Evolutionary conservation across 441 rosid species (phyloP).

Genomic region (Gossypium davidsonii): DNA sequence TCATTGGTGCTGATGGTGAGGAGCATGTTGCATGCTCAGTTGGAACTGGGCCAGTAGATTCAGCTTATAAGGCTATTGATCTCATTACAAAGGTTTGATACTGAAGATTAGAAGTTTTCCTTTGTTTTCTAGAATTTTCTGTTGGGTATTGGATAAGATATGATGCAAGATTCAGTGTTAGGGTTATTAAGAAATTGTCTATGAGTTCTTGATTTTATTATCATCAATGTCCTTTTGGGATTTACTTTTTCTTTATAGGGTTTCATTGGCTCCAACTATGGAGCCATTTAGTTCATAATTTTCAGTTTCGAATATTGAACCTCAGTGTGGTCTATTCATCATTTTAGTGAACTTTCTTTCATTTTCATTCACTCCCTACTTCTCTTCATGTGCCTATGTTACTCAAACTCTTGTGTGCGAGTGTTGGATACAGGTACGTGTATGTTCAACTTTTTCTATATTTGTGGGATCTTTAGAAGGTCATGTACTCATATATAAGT

Average conservation of each 20-base stretch:
- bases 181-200: not conserved
- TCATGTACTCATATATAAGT: not conserved
- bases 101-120: not conserved
- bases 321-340: not conserved
- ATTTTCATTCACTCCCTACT: not conserved
- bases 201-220: not conserved
- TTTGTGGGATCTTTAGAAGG: not conserved
- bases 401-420: no score
- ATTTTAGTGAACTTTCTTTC: not conserved
- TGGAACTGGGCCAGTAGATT: conserved; percentile 90
- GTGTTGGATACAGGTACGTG: no score
- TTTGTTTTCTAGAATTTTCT: not conserved
- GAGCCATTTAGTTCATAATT: not conserved
- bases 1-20: conserved; percentile 52
- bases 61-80: conserved; percentile 92
- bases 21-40: conserved; percentile 69
- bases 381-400: not conserved
- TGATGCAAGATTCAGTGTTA: not conserved
- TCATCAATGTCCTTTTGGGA: not conserved
- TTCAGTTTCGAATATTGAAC: not conserved
- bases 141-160: not conserved
- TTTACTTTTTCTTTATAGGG: not conserved
- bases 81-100: conserved; percentile 68
- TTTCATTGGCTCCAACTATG: not conserved
- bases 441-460: not conserved